Conservation (phyloP, 2,329 filamentous ascomycete genomes). For the Xylariales sp. region DNA sequence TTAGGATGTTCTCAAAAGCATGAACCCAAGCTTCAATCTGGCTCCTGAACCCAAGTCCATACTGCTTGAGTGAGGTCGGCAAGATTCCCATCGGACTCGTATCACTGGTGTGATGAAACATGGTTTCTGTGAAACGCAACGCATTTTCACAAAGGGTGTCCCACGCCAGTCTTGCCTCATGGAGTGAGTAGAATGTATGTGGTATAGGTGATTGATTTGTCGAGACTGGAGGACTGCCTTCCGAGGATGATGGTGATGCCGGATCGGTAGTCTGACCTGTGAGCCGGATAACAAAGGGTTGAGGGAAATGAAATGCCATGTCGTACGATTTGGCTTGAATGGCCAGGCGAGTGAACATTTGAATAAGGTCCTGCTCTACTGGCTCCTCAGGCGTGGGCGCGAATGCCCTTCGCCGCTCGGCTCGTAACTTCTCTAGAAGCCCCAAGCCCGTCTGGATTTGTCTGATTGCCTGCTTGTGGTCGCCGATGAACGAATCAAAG, state of each 20-base stretch:
- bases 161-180: slow-evolving; percentile 52
- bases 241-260: slow-evolving; percentile 39
- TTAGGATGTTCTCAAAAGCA: slow-evolving; percentile 53
- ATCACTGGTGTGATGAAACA: slow-evolving; percentile 42
- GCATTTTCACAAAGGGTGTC: slow-evolving; percentile 53
- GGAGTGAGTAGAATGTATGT: slow-evolving; percentile 41
- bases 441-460: slow-evolving; percentile 57
- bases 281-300: slow-evolving; percentile 55
- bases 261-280: slow-evolving; percentile 32
- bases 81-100: slow-evolving; percentile 50
- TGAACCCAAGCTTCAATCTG: slow-evolving; percentile 50
- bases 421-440: slow-evolving; percentile 48
- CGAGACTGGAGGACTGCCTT: slow-evolving; percentile 37
- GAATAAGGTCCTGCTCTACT: slow-evolving; percentile 54
- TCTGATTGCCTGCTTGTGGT: slow-evolving; percentile 56
- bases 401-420: slow-evolving; percentile 37
- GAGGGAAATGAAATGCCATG: slow-evolving; percentile 63
- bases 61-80: slow-evolving; percentile 41
- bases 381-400: slow-evolving; percentile 39
- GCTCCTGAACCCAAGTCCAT: slow-evolving; percentile 42
- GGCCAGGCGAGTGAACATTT: slow-evolving; percentile 59
- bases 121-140: slow-evolving; percentile 53
- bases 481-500: slow-evolving; percentile 63
- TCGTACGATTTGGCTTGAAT: slow-evolving; percentile 65
- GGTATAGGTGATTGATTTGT: slow-evolving; percentile 35